Conservation (phyloP, 2,329 filamentous ascomycete species). For the Aspergillus pseudoviridinutans region DNA sequence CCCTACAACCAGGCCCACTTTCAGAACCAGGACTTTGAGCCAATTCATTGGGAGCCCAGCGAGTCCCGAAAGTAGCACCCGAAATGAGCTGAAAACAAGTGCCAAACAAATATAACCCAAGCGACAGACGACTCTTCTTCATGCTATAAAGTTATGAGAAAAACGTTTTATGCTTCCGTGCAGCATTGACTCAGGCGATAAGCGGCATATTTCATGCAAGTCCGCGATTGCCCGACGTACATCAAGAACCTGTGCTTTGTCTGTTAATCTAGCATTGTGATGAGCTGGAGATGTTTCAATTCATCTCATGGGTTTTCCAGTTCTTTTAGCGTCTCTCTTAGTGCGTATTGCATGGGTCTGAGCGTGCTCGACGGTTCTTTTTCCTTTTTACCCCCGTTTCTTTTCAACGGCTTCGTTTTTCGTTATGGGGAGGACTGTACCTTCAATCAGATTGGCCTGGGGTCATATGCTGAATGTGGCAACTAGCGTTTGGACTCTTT, state of each 20-base stretch:
- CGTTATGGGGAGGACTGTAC: conserved; percentile 2
- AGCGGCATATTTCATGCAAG: not conserved
- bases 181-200: too few relatives aligned
- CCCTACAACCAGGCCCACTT: conserved; percentile 46
- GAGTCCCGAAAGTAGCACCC: conserved; percentile 29
- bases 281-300: not conserved
- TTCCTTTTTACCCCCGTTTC: not conserved
- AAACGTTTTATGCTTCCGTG: not conserved
- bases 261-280: not conserved
- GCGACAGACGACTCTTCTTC: not conserved
- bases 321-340: conserved; percentile 14
- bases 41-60: conserved; percentile 43
- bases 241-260: not conserved
- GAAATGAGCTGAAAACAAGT: not conserved
- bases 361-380: conserved; percentile 10
- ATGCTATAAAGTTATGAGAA: not conserved
- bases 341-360: conserved; percentile 18
- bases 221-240: not conserved
- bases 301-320: conserved; percentile 2
- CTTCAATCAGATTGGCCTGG: not conserved
- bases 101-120: not conserved
- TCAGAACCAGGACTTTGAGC: conserved; percentile 44
- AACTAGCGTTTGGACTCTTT: not conserved
- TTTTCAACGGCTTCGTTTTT: not conserved
- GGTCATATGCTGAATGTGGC: not conserved